phyloP scores from a whole-genome alignment of 768 basidiomycete species.

The Naematelia encephala region DNA sequence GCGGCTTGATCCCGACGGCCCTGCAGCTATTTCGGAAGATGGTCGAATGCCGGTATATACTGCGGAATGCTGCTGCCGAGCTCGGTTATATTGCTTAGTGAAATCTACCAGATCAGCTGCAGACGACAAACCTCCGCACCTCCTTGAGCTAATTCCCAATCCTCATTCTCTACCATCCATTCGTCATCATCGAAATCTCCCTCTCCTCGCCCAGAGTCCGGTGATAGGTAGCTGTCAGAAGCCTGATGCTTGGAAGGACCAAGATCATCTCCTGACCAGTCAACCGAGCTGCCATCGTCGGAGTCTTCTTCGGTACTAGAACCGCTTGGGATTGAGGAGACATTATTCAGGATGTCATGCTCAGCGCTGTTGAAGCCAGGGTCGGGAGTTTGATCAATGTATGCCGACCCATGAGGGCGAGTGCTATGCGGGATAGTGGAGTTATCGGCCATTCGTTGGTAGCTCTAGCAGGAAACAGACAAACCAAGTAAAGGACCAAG shows the following conservation, averaged over 20 bases:
- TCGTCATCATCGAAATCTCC: slow-evolving; percentile 17
- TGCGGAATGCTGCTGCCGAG: slow-evolving; percentile 80
- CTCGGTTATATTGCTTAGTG: slow-evolving; percentile 95
- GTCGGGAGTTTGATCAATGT: slow-evolving; percentile 1
- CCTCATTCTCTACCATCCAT: slow-evolving; percentile 50
- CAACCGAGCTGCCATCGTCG: slow-evolving; percentile 2
- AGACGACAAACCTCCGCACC: slow-evolving; percentile 31
- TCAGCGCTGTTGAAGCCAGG: neutral
- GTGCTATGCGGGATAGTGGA: neutral
- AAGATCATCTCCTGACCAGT: neutral
- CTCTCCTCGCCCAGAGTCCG: neutral
- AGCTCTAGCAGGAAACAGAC: too few relatives aligned
- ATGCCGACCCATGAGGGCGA: neutral
- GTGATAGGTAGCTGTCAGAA: neutral
- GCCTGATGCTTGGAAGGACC: neutral
- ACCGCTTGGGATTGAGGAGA: slow-evolving; percentile 3
- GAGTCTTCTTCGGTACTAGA: slow-evolving; percentile 30
- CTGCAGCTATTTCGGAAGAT: slow-evolving; percentile 22
- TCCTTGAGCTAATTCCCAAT: slow-evolving; percentile 51
- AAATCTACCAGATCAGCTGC: slow-evolving; percentile 65
- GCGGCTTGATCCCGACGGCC: slow-evolving; percentile 29
- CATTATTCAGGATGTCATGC: neutral
- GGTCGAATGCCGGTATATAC: slow-evolving; percentile 6
- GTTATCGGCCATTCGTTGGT: neutral
- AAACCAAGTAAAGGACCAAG: too few relatives aligned